Evolutionary conservation across 495 filamentous ascomycete species (phyloP), one percentile per base, ranked within the genome.

Genomic region (Tuber microsphaerosporum): DNA sequence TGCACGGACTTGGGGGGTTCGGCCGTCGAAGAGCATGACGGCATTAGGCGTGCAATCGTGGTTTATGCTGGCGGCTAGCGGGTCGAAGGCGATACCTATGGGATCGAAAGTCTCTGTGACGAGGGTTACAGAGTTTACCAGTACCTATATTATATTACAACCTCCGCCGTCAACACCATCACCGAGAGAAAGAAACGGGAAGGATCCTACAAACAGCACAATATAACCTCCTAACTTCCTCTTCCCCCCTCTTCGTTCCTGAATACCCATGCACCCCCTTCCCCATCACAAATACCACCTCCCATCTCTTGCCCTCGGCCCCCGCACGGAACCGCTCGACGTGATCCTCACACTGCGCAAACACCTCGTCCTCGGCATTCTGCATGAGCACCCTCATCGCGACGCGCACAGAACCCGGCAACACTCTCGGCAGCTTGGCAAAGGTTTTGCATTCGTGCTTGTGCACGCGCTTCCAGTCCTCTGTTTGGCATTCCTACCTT

Each of bases 41-140:
- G 89, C 86, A 75, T 92, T 94, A 43, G 90, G 90, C 48, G 87
- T 85, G 83, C 92, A 93, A 72, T 88, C 91, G 84, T 94, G 92
- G 82, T 93, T 93, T 78, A 90, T 86, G 17, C 86, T 79, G 56
- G 88, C 85, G 0, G 88, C 86, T 8, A 87, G 83, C 2, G 89
- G 85, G 73, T 92, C 89, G 51, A 93, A 78, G 68, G 86, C 88
- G 17, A 90, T 84, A 19, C 92, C 92, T 65, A 92, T 84, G 5
- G 88, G 85, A 72, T 90, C 89, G 51, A 89, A 87, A 4, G 86
- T 84, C 20, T 86, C 83, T 9, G 87, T 89, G 19, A 88, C 87
- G 14, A 92, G 82, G n/a, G 89, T 89, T 75, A 91, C 86, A 10
- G 87, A 85, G 77, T 92, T 92, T 42, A 88, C 78, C 20, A 89